Evolutionary conservation across 129 eudicot species (phyloP).

Genomic region (Arctium minus): DNA sequence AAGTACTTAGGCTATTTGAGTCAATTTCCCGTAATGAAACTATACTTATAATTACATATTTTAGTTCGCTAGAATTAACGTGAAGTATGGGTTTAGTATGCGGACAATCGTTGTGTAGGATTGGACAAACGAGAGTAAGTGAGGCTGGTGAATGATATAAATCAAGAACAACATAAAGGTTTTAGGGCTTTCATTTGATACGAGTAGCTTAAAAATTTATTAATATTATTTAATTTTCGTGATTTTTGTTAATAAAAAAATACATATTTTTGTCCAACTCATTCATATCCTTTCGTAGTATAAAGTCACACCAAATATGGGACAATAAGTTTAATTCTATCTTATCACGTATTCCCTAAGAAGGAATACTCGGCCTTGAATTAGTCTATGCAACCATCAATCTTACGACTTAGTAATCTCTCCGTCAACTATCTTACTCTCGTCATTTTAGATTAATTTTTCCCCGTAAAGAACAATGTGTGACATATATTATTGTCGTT

Average conservation of each 20-base stretch:
- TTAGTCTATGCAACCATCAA: neutral
- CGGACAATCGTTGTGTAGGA: too few relatives aligned
- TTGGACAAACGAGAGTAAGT: too few relatives aligned
- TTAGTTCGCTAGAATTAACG: too few relatives aligned
- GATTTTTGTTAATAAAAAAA: neutral
- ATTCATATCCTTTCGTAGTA: too few relatives aligned
- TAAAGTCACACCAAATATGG: neutral
- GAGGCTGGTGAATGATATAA: neutral
- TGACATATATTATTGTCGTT: neutral
- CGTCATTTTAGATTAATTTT: neutral
- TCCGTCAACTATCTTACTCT: neutral
- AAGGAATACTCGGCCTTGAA: neutral
- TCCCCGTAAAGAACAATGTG: neutral
- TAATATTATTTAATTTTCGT: too few relatives aligned
- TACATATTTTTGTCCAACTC: neutral
- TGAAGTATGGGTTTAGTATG: too few relatives aligned
- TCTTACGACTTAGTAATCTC: too few relatives aligned
- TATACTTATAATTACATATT: too few relatives aligned
- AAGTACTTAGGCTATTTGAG: too few relatives aligned
- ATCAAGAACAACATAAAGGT: too few relatives aligned
- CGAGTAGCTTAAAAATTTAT: too few relatives aligned
- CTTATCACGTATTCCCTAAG: neutral
- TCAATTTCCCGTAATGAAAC: too few relatives aligned
- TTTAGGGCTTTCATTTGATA: neutral
- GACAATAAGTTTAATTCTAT: neutral